A percentile compares a stretch with the other conserved stretches of the same genome.
phyloP scores from a whole-genome alignment of 495 filamentous ascomycete species.

The Penicillium arizonense region DNA sequence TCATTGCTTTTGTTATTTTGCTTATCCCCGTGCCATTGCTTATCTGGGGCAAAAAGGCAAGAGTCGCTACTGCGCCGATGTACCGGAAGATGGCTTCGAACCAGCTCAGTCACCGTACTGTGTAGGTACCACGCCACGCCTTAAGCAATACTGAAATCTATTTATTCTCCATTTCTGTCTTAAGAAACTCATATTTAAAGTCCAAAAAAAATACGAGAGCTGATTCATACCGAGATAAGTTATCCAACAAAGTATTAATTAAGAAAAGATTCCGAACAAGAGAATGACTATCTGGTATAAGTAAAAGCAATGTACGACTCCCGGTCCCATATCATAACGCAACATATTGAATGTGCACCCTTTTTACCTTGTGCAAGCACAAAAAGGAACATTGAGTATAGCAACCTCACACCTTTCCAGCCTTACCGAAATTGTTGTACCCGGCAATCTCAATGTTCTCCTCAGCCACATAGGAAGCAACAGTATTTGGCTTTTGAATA shows the following conservation, averaged over 20 bases:
- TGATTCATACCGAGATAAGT: too few species aligned
- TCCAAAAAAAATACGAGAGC: too few species aligned
- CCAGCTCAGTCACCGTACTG: slow-evolving; percentile 20
- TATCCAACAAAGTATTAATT: too few species aligned
- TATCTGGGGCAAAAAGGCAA: slow-evolving; percentile 25
- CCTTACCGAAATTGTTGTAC: slow-evolving; percentile 5
- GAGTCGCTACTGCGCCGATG: slow-evolving; percentile 13
- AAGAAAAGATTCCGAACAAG: too few species aligned
- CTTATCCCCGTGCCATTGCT: slow-evolving; percentile 21
- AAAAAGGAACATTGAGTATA: neutral
- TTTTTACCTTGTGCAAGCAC: neutral
- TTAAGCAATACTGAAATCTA: too few species aligned
- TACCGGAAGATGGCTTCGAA: slow-evolving; percentile 23
- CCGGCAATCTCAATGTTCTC: slow-evolving; percentile 14
- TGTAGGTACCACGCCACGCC: neutral
- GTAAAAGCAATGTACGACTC: too few species aligned
- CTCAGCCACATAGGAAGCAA: slow-evolving; percentile 6
- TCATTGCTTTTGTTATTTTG: slow-evolving; percentile 16
- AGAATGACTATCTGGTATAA: too few species aligned
- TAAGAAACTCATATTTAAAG: too few species aligned
- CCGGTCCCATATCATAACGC: too few species aligned
- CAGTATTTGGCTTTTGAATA: slow-evolving; percentile 5
- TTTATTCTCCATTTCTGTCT: too few species aligned
- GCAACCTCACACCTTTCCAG: neutral
- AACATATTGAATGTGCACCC: too few species aligned